These are phyloP conservation scores for Ceratobasidium sp. DNA, from an alignment of 1,284 basidiomycete species.

Conservation along the genomic window DNA sequence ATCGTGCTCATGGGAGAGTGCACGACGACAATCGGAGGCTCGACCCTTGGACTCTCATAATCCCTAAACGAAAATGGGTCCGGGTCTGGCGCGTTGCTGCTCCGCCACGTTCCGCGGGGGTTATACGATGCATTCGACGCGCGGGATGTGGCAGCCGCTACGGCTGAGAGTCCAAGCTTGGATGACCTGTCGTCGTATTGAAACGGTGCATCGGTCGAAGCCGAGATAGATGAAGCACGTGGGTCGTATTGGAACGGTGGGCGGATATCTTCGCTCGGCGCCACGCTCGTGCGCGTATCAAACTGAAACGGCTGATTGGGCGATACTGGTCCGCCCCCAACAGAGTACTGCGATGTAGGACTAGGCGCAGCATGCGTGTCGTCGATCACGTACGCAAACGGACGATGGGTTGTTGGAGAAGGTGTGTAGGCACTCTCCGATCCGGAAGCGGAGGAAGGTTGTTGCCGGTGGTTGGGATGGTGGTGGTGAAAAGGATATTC, in stretches of 20 bases:
- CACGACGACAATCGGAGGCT: constrained; percentile 37
- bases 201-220: constrained; percentile 25
- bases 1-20: constrained; percentile 40
- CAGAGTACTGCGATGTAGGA: constrained; percentile 29
- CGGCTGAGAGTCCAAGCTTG: neutral
- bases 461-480: neutral
- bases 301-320: constrained; percentile 39
- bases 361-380: constrained; percentile 31
- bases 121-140: constrained; percentile 35
- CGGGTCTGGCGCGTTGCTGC: constrained; percentile 32
- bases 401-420: constrained; percentile 13
- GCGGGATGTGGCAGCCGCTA: neutral
- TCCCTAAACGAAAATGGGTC: constrained; percentile 40
- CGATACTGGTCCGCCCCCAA: neutral
- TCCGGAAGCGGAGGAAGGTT: constrained; percentile 13
- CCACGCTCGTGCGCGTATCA: constrained; percentile 26
- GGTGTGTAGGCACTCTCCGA: constrained; percentile 34
- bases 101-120: constrained; percentile 39
- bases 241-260: constrained; percentile 37
- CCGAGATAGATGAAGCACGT: constrained; percentile 19
- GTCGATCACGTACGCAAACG: constrained; percentile 33
- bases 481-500: constrained; percentile 10
- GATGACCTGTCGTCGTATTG: constrained; percentile 28
- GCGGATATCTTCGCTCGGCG: constrained; percentile 24
- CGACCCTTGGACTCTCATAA: constrained; percentile 37